phyloP scores from a whole-genome alignment of 106 monocot genomes.

The Dactylorhiza incarnata region DNA sequence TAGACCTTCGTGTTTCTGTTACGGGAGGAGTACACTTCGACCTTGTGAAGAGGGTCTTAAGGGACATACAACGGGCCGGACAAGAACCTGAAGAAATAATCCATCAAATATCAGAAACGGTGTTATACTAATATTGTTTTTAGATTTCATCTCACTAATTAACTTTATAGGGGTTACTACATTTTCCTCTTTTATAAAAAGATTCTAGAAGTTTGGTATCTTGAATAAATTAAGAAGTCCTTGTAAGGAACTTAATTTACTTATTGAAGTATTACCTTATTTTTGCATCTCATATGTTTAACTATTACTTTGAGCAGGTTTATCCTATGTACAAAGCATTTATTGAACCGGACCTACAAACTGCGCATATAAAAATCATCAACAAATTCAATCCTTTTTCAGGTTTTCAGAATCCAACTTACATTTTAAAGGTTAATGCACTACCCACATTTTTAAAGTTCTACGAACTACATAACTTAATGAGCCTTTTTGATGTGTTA shows the following conservation, averaged over 20 bases:
- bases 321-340: constrained; percentile 99
- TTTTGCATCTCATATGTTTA: background rate
- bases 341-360: constrained; percentile 92
- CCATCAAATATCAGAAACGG: constrained; percentile 97
- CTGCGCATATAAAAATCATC: constrained; percentile 92
- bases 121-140: constrained; percentile 16
- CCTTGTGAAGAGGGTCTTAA: constrained; percentile 94
- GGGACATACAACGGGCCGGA: constrained; percentile 94
- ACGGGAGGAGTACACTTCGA: constrained; percentile 98
- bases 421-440: constrained; percentile 80
- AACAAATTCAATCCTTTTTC: constrained; percentile 99
- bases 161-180: background rate
- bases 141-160: background rate
- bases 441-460: constrained; percentile 1
- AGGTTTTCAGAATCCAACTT: constrained; percentile 97
- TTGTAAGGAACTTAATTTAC: background rate
- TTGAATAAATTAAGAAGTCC: background rate
- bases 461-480: background rate
- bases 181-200: background rate
- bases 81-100: constrained; percentile 99
- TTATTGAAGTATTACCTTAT: background rate
- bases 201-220: background rate
- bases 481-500: constrained; percentile 2
- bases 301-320: constrained; percentile 37
- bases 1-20: constrained; percentile 96